Percentiles rank a stretch among this genome's conserved stretches.
phyloP scores from a whole-genome alignment of 2,329 filamentous ascomycete genomes.

The Pyricularia sp. region DNA sequence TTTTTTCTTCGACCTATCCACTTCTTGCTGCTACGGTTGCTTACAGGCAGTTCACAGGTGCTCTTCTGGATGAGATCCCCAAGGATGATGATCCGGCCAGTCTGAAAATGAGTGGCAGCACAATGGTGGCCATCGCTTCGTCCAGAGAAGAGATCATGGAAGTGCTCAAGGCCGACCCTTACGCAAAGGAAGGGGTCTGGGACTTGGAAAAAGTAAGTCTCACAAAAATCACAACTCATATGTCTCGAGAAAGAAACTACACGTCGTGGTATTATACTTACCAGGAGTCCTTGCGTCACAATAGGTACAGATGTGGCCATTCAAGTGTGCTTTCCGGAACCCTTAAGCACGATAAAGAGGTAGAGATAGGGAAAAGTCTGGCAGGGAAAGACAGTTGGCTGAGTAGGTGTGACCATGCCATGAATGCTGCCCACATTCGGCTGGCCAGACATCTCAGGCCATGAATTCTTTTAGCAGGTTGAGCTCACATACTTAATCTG shows the following conservation, averaged over 20 bases:
- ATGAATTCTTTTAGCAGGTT: background rate
- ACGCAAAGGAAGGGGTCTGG: constrained; percentile 63
- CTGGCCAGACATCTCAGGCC: background rate
- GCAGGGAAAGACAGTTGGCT: background rate
- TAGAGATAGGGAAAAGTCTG: background rate
- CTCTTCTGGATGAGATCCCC: constrained; percentile 52
- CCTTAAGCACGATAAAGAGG: constrained; percentile 4
- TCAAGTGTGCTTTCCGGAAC: constrained; percentile 18
- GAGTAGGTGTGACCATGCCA: background rate
- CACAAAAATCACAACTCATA: background rate
- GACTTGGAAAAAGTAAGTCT: constrained; percentile 51
- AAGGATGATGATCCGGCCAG: constrained; percentile 42
- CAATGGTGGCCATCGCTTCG: constrained; percentile 52
- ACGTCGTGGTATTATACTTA: background rate
- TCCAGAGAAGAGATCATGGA: constrained; percentile 57
- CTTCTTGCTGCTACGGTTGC: background rate
- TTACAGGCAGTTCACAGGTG: constrained; percentile 31
- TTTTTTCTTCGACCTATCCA: background rate
- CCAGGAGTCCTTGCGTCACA: background rate
- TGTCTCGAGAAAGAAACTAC: background rate
- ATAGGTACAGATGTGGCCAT: constrained; percentile 19
- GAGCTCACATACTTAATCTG: background rate
- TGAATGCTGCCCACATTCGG: background rate
- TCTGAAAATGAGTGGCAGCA: constrained; percentile 62
- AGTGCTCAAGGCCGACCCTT: constrained; percentile 58